Base-by-base conservation (phyloP, 1,139 yeast genomes). In the Hanseniaspora uvarum region DNA sequence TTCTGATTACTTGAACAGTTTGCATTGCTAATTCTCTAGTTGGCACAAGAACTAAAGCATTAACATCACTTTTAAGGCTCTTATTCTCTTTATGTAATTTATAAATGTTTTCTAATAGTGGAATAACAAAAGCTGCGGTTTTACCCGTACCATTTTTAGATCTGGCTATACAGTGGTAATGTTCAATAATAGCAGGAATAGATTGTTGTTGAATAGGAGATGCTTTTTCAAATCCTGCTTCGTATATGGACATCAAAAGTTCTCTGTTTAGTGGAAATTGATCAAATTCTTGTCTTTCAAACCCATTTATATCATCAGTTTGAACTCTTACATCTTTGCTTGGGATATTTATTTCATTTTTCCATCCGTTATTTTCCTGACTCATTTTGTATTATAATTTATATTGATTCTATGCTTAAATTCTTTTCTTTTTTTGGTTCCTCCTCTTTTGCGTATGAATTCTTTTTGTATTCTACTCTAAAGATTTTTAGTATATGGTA, bases 111-210 rank as follows among this genome's bases (percentile, higher is more conserved):
- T 87, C 94, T 62, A 87, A 77, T 46, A 89, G 78, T 38, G 96
- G 96, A 62, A 87, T 86, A 50, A 84, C 83, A 68, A 92, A 92
- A 8, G 98, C 94, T 1, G 97, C 98, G 7, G 98, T 92, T 68
- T 92, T 92, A 62, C 98, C 98, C 0, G 98, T 92, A 61, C 98
- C 98, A 69, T 94, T 94, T 69, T 92, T 94, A 49, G 99, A 98
- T 72, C 98, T 80, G 16, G 99, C 99, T 60, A 92, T 78, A 58
- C 94, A 86, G 70, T 92, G 98, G 72, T 96, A 81, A 52, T 98
- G 97, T 50, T 94, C 84, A 53, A 92, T 76, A 1, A 97, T 96
- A 68, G 88, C 86, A 3, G 98, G 98, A 57, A 92, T 92, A 14
- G 96, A 81, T 69, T 89, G 98, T 72, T 92, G 97, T 72, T 92